Base-by-base conservation (phyloP, 306 rosid genomes). In the Lotus japonicus region DNA sequence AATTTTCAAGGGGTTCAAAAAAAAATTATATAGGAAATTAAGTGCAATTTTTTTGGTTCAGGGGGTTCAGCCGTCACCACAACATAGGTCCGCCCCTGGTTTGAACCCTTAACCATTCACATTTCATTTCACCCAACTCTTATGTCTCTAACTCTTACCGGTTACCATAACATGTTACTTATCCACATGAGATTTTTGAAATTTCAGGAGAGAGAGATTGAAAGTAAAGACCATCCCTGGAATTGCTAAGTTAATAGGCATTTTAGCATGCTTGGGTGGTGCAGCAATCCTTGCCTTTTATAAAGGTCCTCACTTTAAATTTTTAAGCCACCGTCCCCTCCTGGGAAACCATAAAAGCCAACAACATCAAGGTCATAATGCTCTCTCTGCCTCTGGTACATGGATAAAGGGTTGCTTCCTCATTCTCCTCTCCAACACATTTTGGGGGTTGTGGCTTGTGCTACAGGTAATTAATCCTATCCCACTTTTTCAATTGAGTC, bases 341-440 rank as follows among this genome's bases (percentile, higher is more conserved):
- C 35, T 80, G 4, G 55, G 68, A 18, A 31, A 66, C 65, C 81
- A 72, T 53, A 15, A 66, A 28, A 59, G 5, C 26, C 21, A 21
- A 56, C 70, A 46, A 3, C 71, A 50, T n/a, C 48, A 41, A 56
- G 42, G 3, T 41, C 78, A 61, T n/a, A n/a, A n/a, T 52, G 35
- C 26, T 71, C 6, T 79, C 16, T 71, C 83, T 4, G 17, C 81
- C 15, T 68, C 82, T 4, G n/a, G 51, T 46, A 67, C 81, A 35
- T 90, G 97, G 97, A 49, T 85, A 6, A 85, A 85, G 70, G 97
- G 97, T 60, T 87, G 91, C 79, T 84, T 82, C 79, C 68, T 90
- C 58, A 54, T 87, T 85, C 85, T 90, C 6, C 60, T 82, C 56
- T 72, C 95, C 71, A 87, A 69, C 77, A 58, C 38, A 23, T 77